Base-by-base conservation (phyloP, 768 basidiomycete species). In the Xanthoconium purpureum region DNA sequence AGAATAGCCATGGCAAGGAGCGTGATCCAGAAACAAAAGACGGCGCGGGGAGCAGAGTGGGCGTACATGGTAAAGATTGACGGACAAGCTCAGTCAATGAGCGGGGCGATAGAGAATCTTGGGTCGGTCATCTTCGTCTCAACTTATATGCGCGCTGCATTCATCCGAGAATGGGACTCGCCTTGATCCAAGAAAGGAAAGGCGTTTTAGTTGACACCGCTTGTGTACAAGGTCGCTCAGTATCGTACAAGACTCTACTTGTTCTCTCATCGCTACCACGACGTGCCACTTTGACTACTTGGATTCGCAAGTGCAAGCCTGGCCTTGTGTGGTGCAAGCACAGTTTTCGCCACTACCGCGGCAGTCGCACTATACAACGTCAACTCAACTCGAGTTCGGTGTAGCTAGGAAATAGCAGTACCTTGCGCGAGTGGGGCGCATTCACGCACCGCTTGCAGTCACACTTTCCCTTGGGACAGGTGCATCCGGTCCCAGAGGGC, bases 391-490 rank as follows among this genome's bases (percentile, higher is more conserved):
- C 35, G 33, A 29, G 18, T 42, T 13, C 12, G 11, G 8, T 14
- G 14, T 12, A 11, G 13, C 24, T 24, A 29, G 6, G 11, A n/a
- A 3, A n/a, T 15, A 12, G 4, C 1, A 4, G 9, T 40, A 66
- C 68, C 47, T 72, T 63, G 18, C 44, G 30, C 20, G 70, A 62
- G 40, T 66, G 64, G 10, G 65, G 53, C 47, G 64, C 68, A 37
- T 75, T 75, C 6, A 54, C 55, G 56, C 74, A 75, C 18, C 57
- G 36, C 9, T 54, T 18, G 61, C 74, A 75, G 43, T 65, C 47
- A 43, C 74, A 75, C 40, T 61, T 60, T 50, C 63, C 64, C 54
- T 66, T 70, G 3, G 68, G 40, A 50, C 74, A 75, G 3, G 52
- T 14, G 44, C 73, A 75, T 36, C 66, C 68, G 9, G 71, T 66